Base-by-base conservation (phyloP, 345 rosid species). In the Pugionium cornutum region DNA sequence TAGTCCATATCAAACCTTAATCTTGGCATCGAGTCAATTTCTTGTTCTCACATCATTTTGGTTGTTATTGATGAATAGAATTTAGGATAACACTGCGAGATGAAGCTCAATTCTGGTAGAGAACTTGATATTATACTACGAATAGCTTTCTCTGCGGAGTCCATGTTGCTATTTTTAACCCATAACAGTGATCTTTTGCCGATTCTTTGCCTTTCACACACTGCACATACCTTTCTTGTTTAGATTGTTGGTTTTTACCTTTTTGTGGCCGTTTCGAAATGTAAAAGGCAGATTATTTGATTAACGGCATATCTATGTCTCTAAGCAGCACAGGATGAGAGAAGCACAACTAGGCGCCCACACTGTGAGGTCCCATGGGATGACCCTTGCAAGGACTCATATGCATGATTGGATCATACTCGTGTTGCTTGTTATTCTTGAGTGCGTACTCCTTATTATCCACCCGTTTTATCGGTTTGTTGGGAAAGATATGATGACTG, bases 401-500 rank as follows among this genome's bases (percentile, higher is more conserved):
- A 79, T 70, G 84, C 84, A 84, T 65, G 98, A 89, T 75, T 86
- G 98, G 97, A 79, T 86, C 50, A 76, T 83, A 62, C 85, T 92
- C 46, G 30, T 82, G 64, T 64, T 89, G 52, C 96, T 92, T 56
- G 73, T 70, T 63, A 64, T 77, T 59, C 66, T 86, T 8, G 84
- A 69, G 37, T 46, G 58, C 50, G 29, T 70, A 50, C 81, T 88
- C 68, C 61, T 58, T 68, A 31, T 78, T 28, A 74, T 88, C 11
- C 84, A 83, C 64, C 98, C 98, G 9, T 92, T 88, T 77, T 85
- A 85, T 74, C 89, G 96, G 47, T 92, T 74, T 76, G 89, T 92
- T 18, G 94, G 98, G 34, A 84, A 88, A 72, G 91, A 89, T 76
- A 88, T 92, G 98, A 88, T 89, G 96, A 78, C 80, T 45, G 91